Evolutionary conservation across 31 red algal genomes (phyloP).

Genomic region (Asparagopsis taxiformis): DNA sequence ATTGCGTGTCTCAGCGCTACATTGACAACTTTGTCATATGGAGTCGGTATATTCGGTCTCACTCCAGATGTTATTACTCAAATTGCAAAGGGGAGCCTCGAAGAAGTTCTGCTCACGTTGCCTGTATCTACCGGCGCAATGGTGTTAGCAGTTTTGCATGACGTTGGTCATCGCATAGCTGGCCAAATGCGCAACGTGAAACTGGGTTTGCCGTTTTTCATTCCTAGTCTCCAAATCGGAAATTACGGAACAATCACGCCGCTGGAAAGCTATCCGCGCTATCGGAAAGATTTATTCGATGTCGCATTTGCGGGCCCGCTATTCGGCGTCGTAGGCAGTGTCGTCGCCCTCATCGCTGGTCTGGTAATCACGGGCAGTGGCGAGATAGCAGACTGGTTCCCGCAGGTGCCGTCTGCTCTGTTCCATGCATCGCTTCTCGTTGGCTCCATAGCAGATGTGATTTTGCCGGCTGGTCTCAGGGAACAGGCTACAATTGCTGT

Average conservation of each 20-base stretch:
- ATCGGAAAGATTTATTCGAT: slow-evolving; percentile 90
- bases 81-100: slow-evolving; percentile 75
- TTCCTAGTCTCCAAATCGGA: slow-evolving; percentile 93
- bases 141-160: slow-evolving; percentile 66
- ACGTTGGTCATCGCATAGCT: slow-evolving; percentile 83
- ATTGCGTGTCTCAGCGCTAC: slow-evolving; percentile 37
- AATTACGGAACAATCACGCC: slow-evolving; percentile 91
- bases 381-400: slow-evolving; percentile 81
- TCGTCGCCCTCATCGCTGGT: slow-evolving; percentile 74
- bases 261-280: slow-evolving; percentile 79
- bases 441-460: slow-evolving; percentile 64
- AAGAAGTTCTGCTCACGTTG: slow-evolving; percentile 71
- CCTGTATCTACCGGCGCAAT: slow-evolving; percentile 83
- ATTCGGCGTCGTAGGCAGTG: slow-evolving; percentile 44
- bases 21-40: slow-evolving; percentile 83
- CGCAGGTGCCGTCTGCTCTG: slow-evolving; percentile 76
- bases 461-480: slow-evolving; percentile 67
- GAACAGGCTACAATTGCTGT: slow-evolving; percentile 83
- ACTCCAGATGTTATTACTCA: slow-evolving; percentile 83
- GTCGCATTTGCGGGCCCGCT: slow-evolving; percentile 87
- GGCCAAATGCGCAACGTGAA: slow-evolving; percentile 58
- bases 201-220: slow-evolving; percentile 77
- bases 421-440: slow-evolving; percentile 86
- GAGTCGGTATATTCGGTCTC: slow-evolving; percentile 93
- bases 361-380: slow-evolving; percentile 68